Base-by-base conservation (phyloP, 1,284 basidiomycete genomes). In the Cryptococcus depauperatus region DNA sequence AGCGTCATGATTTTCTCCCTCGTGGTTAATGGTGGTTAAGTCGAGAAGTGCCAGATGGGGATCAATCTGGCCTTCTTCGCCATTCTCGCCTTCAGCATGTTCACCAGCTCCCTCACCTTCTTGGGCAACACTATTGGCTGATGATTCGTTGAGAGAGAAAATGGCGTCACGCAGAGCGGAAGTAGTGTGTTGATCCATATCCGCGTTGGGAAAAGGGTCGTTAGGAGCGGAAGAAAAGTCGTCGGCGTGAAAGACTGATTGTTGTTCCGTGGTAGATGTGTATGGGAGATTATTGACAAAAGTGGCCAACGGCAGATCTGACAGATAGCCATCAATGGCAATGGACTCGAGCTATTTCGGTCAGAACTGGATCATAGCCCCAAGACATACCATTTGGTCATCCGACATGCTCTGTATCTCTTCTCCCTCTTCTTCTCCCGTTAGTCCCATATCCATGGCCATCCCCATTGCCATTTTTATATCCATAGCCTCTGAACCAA, bases 161-260 rank as follows among this genome's bases (percentile, higher is more conserved):
- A 69, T 69, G 46, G 67, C 67, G 39, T 69, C 67, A 25, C 67
- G 61, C 4, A 69, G 55, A 3, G 67, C 67, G 5, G 67, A 69
- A 1, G 66, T 69, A 22, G 67, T 66, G 50, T 69, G 67, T 48
- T 65, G 65, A 43, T 69, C 67, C 60, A 68, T 69, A 43, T 68
- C 67, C 19, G 56, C 48, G 3, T 58, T 55, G 8, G 54, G 56
- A 56, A 63, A 64, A 14, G 52, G 42, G 38, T 54, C 53, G 30
- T 60, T 58, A 21, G 50, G 52, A 4, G 51, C 46, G 7, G 56
- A 51, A 13, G 52, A 43, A 43, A 61, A 64, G 46, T 66, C 63
- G 35, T 59, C 56, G 25, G 52, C 39, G 43, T 52, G 48, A 44
- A 55, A 65, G 32, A 54, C 51, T n/a, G 44, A 45, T 16, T 44